Conservation (phyloP, 1,139 yeast species). For the Suhomyces kunorum region DNA sequence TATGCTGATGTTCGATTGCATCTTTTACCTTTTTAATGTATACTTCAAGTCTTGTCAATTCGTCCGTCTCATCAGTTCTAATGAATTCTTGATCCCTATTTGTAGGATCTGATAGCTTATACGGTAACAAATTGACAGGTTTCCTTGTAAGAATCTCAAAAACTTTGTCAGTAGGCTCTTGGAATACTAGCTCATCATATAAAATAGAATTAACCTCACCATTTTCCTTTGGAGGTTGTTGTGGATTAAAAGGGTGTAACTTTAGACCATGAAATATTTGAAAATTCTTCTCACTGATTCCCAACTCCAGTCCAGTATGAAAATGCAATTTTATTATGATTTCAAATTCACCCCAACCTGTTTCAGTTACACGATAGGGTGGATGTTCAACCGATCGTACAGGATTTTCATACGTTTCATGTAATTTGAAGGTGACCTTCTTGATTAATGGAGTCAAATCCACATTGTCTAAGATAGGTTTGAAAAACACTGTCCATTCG, state of each 20-base stretch:
- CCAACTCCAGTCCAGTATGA: constrained; percentile 67
- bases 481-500: constrained; percentile 89
- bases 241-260: constrained; percentile 81
- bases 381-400: constrained; percentile 83
- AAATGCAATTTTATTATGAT: constrained; percentile 85
- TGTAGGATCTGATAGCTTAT: constrained; percentile 47
- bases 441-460: constrained; percentile 84
- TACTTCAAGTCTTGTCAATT: constrained; percentile 67
- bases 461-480: constrained; percentile 73
- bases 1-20: constrained; percentile 55
- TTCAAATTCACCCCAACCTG: constrained; percentile 99
- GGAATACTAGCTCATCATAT: constrained; percentile 90
- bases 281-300: constrained; percentile 77
- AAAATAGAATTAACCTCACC: constrained; percentile 64
- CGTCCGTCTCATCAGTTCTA: constrained; percentile 67
- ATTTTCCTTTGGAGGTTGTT: constrained; percentile 39
- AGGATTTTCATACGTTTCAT: constrained; percentile 88
- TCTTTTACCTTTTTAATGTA: constrained; percentile 64
- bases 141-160: constrained; percentile 73
- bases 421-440: constrained; percentile 89
- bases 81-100: constrained; percentile 46
- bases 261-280: constrained; percentile 87
- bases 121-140: constrained; percentile 76
- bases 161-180: constrained; percentile 90
- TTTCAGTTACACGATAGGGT: constrained; percentile 93